Evolutionary conservation across 495 filamentous ascomycete genomes (phyloP).

Genomic region (Penicillium diatomitis): DNA sequence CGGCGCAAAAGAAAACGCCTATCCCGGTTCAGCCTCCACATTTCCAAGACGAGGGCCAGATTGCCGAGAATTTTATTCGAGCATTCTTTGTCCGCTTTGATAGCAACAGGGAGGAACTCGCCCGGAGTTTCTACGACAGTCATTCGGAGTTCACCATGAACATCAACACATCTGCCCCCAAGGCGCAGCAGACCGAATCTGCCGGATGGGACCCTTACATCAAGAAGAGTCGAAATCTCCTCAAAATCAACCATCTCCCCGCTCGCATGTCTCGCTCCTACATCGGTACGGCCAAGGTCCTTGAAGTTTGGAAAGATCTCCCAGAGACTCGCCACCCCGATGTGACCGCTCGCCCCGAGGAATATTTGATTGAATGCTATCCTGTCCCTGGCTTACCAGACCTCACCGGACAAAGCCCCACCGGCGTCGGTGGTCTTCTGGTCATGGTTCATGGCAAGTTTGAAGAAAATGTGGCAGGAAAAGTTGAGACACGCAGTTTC

Average conservation of each 20-base stretch:
- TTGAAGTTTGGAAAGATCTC: constrained; percentile 55
- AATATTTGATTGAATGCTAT: constrained; percentile 79
- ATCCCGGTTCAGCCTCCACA: constrained; percentile 60
- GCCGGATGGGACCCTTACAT: constrained; percentile 65
- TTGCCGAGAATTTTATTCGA: constrained; percentile 65
- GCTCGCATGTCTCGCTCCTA: constrained; percentile 56
- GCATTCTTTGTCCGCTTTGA: constrained; percentile 72
- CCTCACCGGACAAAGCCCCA: constrained; percentile 50
- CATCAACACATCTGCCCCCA: constrained; percentile 56
- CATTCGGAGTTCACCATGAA: constrained; percentile 70
- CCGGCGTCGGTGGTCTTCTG: constrained; percentile 66
- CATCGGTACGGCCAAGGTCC: constrained; percentile 56
- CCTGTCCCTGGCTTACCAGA: constrained; percentile 64
- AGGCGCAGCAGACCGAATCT: constrained; percentile 32
- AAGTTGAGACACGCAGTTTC: constrained; percentile 63
- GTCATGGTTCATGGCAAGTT: constrained; percentile 78
- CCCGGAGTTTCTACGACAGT: constrained; percentile 64
- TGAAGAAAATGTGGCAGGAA: constrained; percentile 54
- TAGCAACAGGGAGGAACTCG: constrained; percentile 52
- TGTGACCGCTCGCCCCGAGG: constrained; percentile 46
- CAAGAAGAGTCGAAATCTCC: constrained; percentile 72
- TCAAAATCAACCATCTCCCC: constrained; percentile 50
- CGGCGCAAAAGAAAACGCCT: constrained; percentile 45
- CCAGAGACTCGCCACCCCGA: constrained; percentile 71
- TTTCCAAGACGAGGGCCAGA: constrained; percentile 66